Evolutionary conservation across 164 flowering plant species (phyloP), one percentile per base, ranked within the genome.

Genomic region (Macadamia tetraphylla): DNA sequence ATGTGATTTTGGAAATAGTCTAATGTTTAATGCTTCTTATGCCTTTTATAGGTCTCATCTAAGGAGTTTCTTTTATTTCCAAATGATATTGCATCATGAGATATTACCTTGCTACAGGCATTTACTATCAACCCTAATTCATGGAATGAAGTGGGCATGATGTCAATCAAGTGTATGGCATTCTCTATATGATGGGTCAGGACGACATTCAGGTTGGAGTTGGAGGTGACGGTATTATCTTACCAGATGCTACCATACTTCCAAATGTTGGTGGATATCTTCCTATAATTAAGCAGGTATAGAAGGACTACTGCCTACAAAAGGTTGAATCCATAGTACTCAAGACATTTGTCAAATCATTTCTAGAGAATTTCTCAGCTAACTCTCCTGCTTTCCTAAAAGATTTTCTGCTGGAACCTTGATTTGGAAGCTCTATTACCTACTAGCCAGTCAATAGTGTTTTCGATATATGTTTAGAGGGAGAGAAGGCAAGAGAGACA

Each of bases 131-230:
- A 68, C 67, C 43, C 98, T 63, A 94, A 92, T 78, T 85, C 88
- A 29, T 94, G 98, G 98, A 83, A 87, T 15, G 68, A 89, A 78
- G 88, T 0, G 98, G 97, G 6, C 98, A 92, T 73, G 83, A 92
- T 49, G 92, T 94, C 70, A 89, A 94, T 79, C 99, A 94, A 43
- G 23, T 90, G 0, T 94, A 94, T 64, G 98, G 92, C 76, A 61
- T 92, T 31, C 90, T 94, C 68, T 88, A 83, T 78, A 92, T 94
- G 99, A 92, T 94, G 99, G 89, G 77, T 51, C 86, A 97, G 0
- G 98, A 94, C 18, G 98, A 94, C 66, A 72, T 94, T 65, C 63
- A 81, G 8, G 96, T 94, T 61, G 99, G 99, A 31, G 87, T 92
- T 2, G 98, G 98, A 58, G 97, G 99, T 13, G 98, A 94, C 58